Conservation (phyloP, 2,329 filamentous ascomycete species). For the Passalora sequoiae region DNA sequence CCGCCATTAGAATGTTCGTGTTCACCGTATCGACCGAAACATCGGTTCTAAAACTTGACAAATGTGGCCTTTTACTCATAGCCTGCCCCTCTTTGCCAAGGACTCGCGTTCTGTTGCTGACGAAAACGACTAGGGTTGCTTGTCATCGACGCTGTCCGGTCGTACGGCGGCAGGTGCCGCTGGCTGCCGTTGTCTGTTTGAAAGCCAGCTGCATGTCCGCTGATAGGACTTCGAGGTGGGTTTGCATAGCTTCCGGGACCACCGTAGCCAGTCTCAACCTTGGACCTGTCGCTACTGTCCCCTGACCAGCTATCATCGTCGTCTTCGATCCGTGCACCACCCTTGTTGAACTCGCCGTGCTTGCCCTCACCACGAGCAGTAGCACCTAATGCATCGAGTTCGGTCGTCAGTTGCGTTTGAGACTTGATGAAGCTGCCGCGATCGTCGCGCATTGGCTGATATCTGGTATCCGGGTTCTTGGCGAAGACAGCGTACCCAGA, state of each 20-base stretch:
- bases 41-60: slow-evolving; percentile 16
- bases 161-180: slow-evolving; percentile 37
- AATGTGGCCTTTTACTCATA: slow-evolving; percentile 47
- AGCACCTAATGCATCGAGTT: slow-evolving; percentile 82
- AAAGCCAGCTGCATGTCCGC: slow-evolving; percentile 44
- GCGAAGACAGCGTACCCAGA: slow-evolving; percentile 76
- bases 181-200: slow-evolving; percentile 37
- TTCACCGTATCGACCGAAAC: slow-evolving; percentile 19
- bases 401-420: slow-evolving; percentile 78
- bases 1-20: slow-evolving; percentile 19
- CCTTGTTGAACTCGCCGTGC: slow-evolving; percentile 49
- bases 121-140: slow-evolving; percentile 24
- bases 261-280: slow-evolving; percentile 28
- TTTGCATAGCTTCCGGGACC: slow-evolving; percentile 26
- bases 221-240: slow-evolving; percentile 47
- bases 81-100: slow-evolving; percentile 61
- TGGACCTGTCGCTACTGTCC: slow-evolving; percentile 43
- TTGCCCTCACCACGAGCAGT: slow-evolving; percentile 75
- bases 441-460: slow-evolving; percentile 95
- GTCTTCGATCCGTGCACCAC: slow-evolving; percentile 59
- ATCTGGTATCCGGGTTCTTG: slow-evolving; percentile 90
- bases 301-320: slow-evolving; percentile 62
- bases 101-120: slow-evolving; percentile 46
- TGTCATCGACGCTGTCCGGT: slow-evolving; percentile 31
- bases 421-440: slow-evolving; percentile 97